A percentile compares a stretch with the other conserved stretches of the same genome.
Evolutionary conservation across 164 flowering plant genomes (phyloP).

Genomic region (Pachysandra terminalis): DNA sequence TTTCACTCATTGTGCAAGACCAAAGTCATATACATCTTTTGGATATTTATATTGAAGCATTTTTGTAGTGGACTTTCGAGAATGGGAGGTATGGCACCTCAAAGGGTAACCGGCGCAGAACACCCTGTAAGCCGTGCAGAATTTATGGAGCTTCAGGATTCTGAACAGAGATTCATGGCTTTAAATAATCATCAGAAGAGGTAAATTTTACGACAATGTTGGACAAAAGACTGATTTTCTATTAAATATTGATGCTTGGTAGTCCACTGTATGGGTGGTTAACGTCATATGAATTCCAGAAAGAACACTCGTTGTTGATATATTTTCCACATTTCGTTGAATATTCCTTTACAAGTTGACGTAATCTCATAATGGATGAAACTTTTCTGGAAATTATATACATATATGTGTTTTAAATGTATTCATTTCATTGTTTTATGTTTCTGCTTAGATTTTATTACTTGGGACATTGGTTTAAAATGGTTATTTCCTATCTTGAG

Average conservation of each 20-base stretch:
- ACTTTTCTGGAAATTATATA: not conserved
- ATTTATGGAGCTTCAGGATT: conserved; percentile 32
- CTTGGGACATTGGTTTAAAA: not conserved
- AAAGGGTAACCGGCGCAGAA: conserved; percentile 19
- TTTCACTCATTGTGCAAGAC: not conserved
- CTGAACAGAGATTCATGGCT: conserved; percentile 26
- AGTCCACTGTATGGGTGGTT: no score
- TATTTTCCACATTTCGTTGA: not conserved
- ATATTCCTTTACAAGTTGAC: not conserved
- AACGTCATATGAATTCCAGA: no score
- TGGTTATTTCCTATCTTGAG: not conserved
- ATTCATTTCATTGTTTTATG: no score
- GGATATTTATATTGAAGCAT: conserved; percentile 6
- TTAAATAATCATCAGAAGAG: conserved; percentile 31
- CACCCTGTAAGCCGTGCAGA: conserved; percentile 25
- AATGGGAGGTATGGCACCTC: conserved; percentile 37
- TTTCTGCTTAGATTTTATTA: not conserved
- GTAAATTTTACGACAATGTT: conserved; percentile 25
- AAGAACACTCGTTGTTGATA: no score
- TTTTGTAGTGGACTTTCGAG: conserved; percentile 43
- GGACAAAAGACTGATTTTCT: no score
- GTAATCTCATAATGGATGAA: not conserved
- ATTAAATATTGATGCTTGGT: no score
- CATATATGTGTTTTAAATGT: no score
- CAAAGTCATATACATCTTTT: not conserved